phyloP scores from a whole-genome alignment of 148 eudicot genomes.

The Vaccinium macrocarpon region DNA sequence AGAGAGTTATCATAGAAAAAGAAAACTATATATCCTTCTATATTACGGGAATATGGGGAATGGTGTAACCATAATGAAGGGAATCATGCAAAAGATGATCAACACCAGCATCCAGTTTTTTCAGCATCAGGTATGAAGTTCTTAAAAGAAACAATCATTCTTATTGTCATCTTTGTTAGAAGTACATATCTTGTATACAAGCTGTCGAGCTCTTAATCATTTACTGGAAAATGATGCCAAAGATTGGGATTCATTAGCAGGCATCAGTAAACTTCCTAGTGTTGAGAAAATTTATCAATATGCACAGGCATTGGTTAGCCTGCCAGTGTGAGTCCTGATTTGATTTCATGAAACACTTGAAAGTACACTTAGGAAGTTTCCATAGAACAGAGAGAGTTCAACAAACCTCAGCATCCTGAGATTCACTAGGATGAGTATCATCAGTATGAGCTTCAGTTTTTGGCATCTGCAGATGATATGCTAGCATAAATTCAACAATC shows the following conservation, averaged over 20 bases:
- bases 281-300: not conserved
- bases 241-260: not conserved
- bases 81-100: not conserved
- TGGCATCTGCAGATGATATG: slow-evolving; percentile 37
- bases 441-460: slow-evolving; percentile 45
- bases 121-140: not conserved
- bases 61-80: not conserved
- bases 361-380: not conserved
- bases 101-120: not conserved
- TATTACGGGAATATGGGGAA: not conserved
- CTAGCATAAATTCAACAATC: slow-evolving; percentile 14
- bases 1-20: not conserved
- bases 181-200: not conserved
- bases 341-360: slow-evolving; percentile 7
- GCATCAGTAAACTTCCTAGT: not conserved
- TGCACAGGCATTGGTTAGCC: not conserved
- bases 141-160: slow-evolving; percentile 6
- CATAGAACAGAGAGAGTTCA: slow-evolving; percentile 12
- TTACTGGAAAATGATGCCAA: not conserved
- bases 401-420: slow-evolving; percentile 60
- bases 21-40: not conserved
- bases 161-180: not conserved
- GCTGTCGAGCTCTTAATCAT: slow-evolving; percentile 2
- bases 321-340: not conserved
- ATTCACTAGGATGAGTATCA: slow-evolving; percentile 32